Evolutionary conservation across 2,329 filamentous ascomycete genomes (phyloP).

Genomic region (Podosphaera fusca): DNA sequence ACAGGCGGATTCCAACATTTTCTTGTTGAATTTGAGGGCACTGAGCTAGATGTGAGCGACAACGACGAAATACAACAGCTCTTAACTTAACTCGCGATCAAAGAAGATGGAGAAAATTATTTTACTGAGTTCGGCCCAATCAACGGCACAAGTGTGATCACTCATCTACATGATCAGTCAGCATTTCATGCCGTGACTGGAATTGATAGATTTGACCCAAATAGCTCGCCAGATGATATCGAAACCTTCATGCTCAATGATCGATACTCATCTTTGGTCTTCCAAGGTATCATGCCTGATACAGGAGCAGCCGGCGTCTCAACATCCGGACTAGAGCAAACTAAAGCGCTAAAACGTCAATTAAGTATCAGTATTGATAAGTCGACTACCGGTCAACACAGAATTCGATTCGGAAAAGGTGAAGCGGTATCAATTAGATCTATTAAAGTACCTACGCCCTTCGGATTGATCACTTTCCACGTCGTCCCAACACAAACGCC

Average conservation of each 20-base stretch:
- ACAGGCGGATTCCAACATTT: neutral
- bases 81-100: neutral
- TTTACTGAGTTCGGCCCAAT: neutral
- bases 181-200: neutral
- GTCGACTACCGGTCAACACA: no score
- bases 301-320: neutral
- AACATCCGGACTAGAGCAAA: neutral
- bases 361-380: neutral
- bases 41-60: neutral
- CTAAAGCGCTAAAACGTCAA: neutral
- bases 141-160: no score
- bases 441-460: neutral
- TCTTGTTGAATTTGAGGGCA: neutral
- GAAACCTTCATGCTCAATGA: neutral
- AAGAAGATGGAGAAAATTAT: neutral
- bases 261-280: neutral
- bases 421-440: neutral
- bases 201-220: neutral
- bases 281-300: neutral
- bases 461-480: neutral
- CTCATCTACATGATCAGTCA: no score
- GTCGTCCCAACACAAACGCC: neutral
- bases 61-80: neutral
- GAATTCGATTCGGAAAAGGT: neutral
- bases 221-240: neutral